Conservation (phyloP, 202 grass and related monocot genomes). For the Setaria italica region DNA sequence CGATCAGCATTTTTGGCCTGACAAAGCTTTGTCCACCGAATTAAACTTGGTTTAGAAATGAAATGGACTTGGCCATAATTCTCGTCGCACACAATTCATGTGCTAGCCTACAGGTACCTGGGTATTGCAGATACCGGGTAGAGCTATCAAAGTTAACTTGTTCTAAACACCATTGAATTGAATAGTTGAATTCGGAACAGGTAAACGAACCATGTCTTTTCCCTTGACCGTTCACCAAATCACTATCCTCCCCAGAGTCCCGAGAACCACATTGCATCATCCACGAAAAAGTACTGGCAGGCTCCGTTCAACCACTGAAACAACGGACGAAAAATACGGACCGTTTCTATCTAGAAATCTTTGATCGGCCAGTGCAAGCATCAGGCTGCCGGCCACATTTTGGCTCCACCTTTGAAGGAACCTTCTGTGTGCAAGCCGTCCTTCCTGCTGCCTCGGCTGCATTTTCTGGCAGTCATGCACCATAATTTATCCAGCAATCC, state of each 20-base stretch:
- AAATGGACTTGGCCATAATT: not conserved
- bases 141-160: not conserved
- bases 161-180: not conserved
- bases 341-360: not conserved
- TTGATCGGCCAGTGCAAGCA: conserved; percentile 3
- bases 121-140: not conserved
- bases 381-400: conserved; percentile 35
- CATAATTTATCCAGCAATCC: not conserved
- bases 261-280: not conserved
- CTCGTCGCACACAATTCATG: not conserved
- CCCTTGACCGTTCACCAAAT: not conserved
- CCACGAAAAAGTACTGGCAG: not conserved
- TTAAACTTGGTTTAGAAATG: not conserved
- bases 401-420: conserved; percentile 28
- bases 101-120: not conserved
- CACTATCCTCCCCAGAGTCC: not conserved
- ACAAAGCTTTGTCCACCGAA: not conserved
- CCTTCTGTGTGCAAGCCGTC: not conserved
- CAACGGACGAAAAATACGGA: not conserved
- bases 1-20: not conserved
- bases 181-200: not conserved
- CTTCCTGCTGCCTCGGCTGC: not conserved
- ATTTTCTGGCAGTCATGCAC: conserved; percentile 20
- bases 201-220: not conserved
- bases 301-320: not conserved